phyloP scores from a whole-genome alignment of 208 protist species.

The Trichomonas tenax region DNA sequence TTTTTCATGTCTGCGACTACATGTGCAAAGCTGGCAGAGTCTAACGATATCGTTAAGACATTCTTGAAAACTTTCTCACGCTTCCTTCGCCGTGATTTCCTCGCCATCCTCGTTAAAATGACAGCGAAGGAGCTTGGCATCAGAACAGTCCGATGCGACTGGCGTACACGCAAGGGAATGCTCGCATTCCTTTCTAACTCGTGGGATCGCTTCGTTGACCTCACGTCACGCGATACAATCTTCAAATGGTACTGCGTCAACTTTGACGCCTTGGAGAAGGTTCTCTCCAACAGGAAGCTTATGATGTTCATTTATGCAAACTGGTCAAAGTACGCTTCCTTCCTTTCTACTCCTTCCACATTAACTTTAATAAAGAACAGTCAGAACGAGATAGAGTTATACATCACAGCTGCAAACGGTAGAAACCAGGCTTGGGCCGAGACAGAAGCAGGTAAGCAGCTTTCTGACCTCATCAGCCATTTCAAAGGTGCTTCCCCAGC shows the following conservation, averaged over 20 bases:
- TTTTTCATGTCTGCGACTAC: too few relatives aligned
- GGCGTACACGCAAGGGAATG: background rate
- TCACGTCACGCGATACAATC: background rate
- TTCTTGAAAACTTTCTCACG: background rate
- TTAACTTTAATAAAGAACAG: background rate
- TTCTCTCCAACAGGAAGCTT: background rate
- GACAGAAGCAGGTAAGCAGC: background rate
- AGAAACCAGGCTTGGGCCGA: background rate
- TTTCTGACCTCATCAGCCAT: background rate
- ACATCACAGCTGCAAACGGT: background rate
- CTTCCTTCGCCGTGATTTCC: background rate
- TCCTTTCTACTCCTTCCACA: background rate
- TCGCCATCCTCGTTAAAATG: background rate
- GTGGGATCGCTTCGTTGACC: background rate
- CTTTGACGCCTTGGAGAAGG: background rate
- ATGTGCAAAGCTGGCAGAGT: background rate
- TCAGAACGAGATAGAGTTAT: background rate
- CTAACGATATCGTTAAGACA: background rate
- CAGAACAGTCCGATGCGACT: background rate
- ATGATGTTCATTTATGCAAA: background rate
- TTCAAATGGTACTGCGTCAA: background rate
- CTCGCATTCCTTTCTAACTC: background rate
- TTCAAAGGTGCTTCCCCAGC: background rate
- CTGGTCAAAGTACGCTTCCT: background rate
- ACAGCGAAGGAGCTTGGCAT: background rate